These are phyloP conservation scores for Starmerella etchellsii DNA, from an alignment of 805 yeast species.

Conservation along the genomic window DNA sequence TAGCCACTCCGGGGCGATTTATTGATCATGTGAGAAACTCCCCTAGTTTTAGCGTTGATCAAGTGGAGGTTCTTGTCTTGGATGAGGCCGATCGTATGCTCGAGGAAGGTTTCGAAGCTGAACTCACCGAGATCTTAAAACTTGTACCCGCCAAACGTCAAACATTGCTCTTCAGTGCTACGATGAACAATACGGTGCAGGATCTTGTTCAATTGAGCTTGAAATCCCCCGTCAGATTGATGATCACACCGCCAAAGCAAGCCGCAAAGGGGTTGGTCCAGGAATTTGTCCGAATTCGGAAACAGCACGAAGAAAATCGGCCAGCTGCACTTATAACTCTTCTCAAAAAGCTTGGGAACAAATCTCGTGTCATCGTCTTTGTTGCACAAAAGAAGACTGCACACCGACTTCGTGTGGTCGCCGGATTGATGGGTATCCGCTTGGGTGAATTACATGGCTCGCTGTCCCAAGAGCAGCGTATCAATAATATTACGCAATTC, in stretches of 20 bases:
- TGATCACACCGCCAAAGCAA: conserved; percentile 94
- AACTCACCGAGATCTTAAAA: conserved; percentile 76
- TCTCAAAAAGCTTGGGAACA: conserved; percentile 53
- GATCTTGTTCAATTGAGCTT: conserved; percentile 77
- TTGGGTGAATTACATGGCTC: conserved; percentile 70
- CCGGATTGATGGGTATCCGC: conserved; percentile 64
- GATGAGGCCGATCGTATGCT: conserved; percentile 99
- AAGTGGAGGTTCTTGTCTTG: conserved; percentile 80
- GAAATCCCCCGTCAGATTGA: conserved; percentile 80
- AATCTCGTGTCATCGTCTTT: conserved; percentile 72
- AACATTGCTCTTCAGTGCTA: conserved; percentile 88
- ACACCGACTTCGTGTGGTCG: conserved; percentile 72
- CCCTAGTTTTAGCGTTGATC: conserved; percentile 79
- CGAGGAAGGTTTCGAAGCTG: conserved; percentile 97
- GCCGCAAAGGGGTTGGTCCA: conserved; percentile 84
- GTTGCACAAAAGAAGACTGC: conserved; percentile 87
- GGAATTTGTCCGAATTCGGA: conserved; percentile 89
- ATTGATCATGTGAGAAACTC: conserved; percentile 95
- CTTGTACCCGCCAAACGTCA: conserved; percentile 85
- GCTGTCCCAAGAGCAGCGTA: conserved; percentile 82
- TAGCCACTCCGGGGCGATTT: conserved; percentile 98
- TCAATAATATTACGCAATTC: conserved; percentile 68
- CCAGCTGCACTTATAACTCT: conserved; percentile 71
- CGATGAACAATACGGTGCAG: conserved; percentile 90
- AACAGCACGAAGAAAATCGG: conserved; percentile 51